Evolutionary conservation across 1,139 yeast species (phyloP).

Genomic region (Hansenula anomala): DNA sequence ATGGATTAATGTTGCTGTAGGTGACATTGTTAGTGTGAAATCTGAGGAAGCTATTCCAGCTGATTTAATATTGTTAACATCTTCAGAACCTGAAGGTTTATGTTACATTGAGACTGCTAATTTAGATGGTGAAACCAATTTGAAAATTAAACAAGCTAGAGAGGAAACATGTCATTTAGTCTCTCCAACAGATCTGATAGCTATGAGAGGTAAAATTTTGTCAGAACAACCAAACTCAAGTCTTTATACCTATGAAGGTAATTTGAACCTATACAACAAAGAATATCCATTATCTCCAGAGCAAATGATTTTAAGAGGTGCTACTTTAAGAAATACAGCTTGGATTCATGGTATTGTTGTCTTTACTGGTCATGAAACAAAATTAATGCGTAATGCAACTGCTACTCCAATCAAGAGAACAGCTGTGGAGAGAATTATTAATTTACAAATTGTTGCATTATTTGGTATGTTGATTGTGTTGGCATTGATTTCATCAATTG

Average conservation of each 20-base stretch:
- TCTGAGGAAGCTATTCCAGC: constrained; percentile 96
- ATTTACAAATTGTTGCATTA: constrained; percentile 83
- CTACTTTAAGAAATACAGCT: constrained; percentile 87
- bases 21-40: constrained; percentile 80
- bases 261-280: constrained; percentile 54
- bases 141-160: constrained; percentile 87
- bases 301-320: constrained; percentile 89
- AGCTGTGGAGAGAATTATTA: constrained; percentile 93
- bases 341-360: constrained; percentile 94
- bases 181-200: constrained; percentile 57
- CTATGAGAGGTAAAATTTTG: constrained; percentile 50
- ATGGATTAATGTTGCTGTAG: constrained; percentile 90
- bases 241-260: constrained; percentile 92
- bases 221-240: constrained; percentile 96
- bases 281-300: constrained; percentile 81
- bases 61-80: constrained; percentile 75
- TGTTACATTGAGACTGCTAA: constrained; percentile 98
- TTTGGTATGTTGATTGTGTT: constrained; percentile 75
- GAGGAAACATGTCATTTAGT: constrained; percentile 73
- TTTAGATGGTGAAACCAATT: constrained; percentile 94
- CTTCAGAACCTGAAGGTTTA: constrained; percentile 97
- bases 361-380: constrained; percentile 97
- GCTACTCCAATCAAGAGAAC: constrained; percentile 97
- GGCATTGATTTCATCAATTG: constrained; percentile 77
- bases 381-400: constrained; percentile 96